Conservation (phyloP, 768 basidiomycete genomes). For the Termitomyces eurrhizus region DNA sequence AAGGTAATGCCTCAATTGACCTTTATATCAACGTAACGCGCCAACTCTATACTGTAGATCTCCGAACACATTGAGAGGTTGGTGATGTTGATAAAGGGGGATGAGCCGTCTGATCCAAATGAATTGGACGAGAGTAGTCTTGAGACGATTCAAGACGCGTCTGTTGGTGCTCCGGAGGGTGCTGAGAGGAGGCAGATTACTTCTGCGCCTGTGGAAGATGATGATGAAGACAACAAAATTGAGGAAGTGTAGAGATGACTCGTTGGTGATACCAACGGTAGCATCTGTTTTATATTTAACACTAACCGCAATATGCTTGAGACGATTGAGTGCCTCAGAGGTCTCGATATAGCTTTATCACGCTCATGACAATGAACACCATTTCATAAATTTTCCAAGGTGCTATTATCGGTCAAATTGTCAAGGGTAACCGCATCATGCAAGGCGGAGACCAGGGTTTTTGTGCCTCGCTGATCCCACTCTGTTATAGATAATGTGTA, state of each 20-base stretch:
- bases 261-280: neutral
- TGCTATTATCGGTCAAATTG: no score
- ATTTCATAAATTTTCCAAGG: no score
- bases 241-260: slow-evolving; percentile 57
- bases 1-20: slow-evolving; percentile 42
- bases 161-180: slow-evolving; percentile 17
- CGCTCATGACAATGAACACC: neutral
- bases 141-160: slow-evolving; percentile 18
- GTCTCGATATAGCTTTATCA: neutral
- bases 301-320: neutral
- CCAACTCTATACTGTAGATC: slow-evolving; percentile 43
- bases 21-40: neutral
- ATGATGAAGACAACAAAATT: slow-evolving; percentile 71
- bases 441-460: neutral
- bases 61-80: slow-evolving; percentile 85
- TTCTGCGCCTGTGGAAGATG: slow-evolving; percentile 29
- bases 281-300: neutral
- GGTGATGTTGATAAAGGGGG: slow-evolving; percentile 80
- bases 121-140: slow-evolving; percentile 30
- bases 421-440: neutral
- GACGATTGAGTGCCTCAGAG: neutral
- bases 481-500: neutral
- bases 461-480: neutral
- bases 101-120: slow-evolving; percentile 54
- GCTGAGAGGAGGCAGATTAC: slow-evolving; percentile 13